These are phyloP conservation scores for Drechslera avenae DNA, from an alignment of 2,329 filamentous ascomycete genomes.

Conservation along the genomic window DNA sequence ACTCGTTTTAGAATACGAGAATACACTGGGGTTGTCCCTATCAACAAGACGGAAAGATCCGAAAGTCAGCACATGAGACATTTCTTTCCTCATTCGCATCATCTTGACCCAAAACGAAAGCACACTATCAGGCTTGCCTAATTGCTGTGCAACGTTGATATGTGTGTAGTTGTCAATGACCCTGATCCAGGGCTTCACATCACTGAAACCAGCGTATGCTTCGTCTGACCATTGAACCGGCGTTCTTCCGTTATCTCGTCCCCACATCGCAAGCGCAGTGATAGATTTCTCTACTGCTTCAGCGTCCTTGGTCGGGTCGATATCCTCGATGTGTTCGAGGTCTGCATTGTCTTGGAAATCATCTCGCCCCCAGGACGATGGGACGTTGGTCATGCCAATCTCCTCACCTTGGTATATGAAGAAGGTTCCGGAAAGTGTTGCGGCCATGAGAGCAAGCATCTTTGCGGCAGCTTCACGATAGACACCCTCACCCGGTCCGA, in stretches of 20 bases:
- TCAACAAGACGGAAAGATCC: slow-evolving; percentile 65
- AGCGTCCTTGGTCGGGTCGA: neutral
- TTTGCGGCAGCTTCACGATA: slow-evolving; percentile 3
- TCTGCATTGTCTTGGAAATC: slow-evolving; percentile 64
- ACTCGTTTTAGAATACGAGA: slow-evolving; percentile 53
- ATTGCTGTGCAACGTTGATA: slow-evolving; percentile 64
- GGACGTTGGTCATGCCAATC: slow-evolving; percentile 64
- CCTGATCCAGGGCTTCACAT: slow-evolving; percentile 68
- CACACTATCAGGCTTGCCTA: slow-evolving; percentile 57
- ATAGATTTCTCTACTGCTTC: neutral
- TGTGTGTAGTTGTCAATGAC: slow-evolving; percentile 65
- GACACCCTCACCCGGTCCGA: slow-evolving; percentile 47
- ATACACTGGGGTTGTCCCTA: slow-evolving; percentile 58
- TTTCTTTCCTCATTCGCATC: slow-evolving; percentile 62
- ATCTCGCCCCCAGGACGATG: slow-evolving; percentile 52
- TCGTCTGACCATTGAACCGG: slow-evolving; percentile 14
- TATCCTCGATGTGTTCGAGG: neutral
- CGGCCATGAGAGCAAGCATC: slow-evolving; percentile 56
- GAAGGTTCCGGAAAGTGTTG: slow-evolving; percentile 58
- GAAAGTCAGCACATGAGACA: slow-evolving; percentile 65
- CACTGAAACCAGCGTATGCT: slow-evolving; percentile 26
- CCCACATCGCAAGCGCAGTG: neutral
- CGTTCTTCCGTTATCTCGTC: slow-evolving; percentile 1
- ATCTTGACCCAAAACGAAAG: slow-evolving; percentile 66
- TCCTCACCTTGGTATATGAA: slow-evolving; percentile 68